Percentiles rank a stretch among this genome's conserved stretches.
Evolutionary conservation across 331 rosid genomes (phyloP).

Genomic region (Malus hybrid): DNA sequence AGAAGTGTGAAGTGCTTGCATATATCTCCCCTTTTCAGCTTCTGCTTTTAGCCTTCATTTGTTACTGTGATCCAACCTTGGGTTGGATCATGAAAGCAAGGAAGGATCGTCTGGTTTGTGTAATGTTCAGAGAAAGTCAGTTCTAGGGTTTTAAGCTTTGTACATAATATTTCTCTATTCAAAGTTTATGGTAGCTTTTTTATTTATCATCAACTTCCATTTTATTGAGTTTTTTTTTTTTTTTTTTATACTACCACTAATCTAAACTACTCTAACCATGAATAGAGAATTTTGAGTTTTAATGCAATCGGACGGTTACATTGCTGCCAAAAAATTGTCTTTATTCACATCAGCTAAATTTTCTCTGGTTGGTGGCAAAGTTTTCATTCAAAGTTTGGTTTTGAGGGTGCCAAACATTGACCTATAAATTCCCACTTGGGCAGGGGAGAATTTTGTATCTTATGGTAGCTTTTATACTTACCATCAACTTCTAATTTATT

Average conservation of each 20-base stretch:
- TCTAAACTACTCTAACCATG: background rate
- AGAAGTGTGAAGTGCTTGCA: constrained; percentile 27
- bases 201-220: background rate
- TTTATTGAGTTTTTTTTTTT: background rate
- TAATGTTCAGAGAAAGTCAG: constrained; percentile 15
- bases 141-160: constrained; percentile 30
- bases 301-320: background rate
- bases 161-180: constrained; percentile 18
- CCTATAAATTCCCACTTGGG: too few relatives aligned
- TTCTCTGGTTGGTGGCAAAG: background rate
- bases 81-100: constrained; percentile 31
- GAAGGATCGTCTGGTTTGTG: constrained; percentile 19
- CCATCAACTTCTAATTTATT: too few relatives aligned
- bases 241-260: background rate
- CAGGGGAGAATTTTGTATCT: too few relatives aligned
- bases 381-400: background rate
- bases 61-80: constrained; percentile 17
- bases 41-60: constrained; percentile 31
- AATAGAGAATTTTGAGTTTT: background rate
- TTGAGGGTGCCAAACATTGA: constrained; percentile 17
- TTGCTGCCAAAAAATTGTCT: too few relatives aligned
- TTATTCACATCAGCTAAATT: too few relatives aligned
- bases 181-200: constrained; percentile 1
- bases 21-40: constrained; percentile 13
- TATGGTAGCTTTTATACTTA: too few relatives aligned